Base-by-base conservation (phyloP, 768 basidiomycete species). In the Lentinula lateritia region DNA sequence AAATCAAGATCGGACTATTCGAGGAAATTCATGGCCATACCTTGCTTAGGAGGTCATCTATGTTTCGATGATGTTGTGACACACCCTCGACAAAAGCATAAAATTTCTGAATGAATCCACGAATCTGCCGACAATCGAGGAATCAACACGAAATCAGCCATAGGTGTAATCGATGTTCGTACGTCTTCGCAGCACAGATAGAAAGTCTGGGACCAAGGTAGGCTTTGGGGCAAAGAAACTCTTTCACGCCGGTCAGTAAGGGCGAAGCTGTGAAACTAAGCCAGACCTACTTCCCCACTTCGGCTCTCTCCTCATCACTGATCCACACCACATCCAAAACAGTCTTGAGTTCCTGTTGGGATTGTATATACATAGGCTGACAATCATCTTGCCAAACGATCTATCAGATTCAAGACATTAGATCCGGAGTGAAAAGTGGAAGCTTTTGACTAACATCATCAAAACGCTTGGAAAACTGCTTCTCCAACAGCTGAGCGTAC, bases 71-170 rank as follows among this genome's bases (percentile, higher is more conserved):
- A 61, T 93, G 90, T 69, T 95, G 92, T 2, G 90, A 87, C 5
- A 97, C 91, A 8, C 96, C 96, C 66, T 99, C 97, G 0, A 95
- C 87, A 72, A 98, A 99, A 23, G 93, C 88, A 70, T 98, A 96
- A 76, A 97, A 98, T 67, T 93, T 93, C 66, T 95, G 90, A 42
- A 97, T 90, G 69, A 96, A 98, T 46, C 78, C 80, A 28, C 93
- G 87, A 62, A 96, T 90, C 87, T 96, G 75, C 34, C 32, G 48
- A 43, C 53, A 6, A 8, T 39, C 7, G 3, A 20, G 60, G 52
- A 15, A 28, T 36, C 4, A 38, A 54, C 6, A 42, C 3, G 8
- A 5, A 23, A 23, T 6, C 38, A n/a, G 20, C 4, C 5, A 16
- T 41, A 18, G 7, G 28, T 28, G 13, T n/a, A 13, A 5, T 28